phyloP scores from a whole-genome alignment of 2,329 filamentous ascomycete species.

The Penicillium sumatraense region DNA sequence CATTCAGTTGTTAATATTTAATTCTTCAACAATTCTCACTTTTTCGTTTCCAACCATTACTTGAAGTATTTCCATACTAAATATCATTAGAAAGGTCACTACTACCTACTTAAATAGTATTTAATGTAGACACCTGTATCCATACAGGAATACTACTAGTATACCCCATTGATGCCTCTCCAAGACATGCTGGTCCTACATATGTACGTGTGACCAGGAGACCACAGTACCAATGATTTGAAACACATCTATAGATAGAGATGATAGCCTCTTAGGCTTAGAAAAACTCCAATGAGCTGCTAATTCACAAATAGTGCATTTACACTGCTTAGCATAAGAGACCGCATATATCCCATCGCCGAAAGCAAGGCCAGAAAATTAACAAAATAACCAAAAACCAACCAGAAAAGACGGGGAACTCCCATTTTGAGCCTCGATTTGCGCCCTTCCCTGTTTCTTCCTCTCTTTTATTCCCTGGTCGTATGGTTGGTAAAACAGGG shows the following conservation, averaged over 20 bases:
- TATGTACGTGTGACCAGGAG: too few relatives aligned
- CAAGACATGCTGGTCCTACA: too few relatives aligned
- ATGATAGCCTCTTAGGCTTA: too few relatives aligned
- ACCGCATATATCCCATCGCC: background rate
- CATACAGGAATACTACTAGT: too few relatives aligned
- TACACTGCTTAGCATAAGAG: background rate
- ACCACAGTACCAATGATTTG: too few relatives aligned
- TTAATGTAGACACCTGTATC: too few relatives aligned
- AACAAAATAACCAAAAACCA: background rate
- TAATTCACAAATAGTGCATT: too few relatives aligned
- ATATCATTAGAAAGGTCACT: too few relatives aligned
- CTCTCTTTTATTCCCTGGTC: background rate
- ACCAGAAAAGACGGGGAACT: background rate
- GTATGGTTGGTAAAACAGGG: constrained; percentile 12
- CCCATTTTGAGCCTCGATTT: constrained; percentile 14
- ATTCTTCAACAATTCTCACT: background rate
- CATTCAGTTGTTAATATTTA: background rate
- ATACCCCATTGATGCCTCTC: too few relatives aligned
- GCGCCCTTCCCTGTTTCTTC: constrained; percentile 3
- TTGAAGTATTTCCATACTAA: background rate
- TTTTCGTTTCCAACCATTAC: background rate
- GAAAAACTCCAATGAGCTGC: constrained; percentile 2
- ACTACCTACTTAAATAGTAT: too few relatives aligned
- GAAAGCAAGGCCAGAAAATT: background rate
- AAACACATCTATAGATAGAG: too few relatives aligned